Percentiles rank a stretch among this genome's conserved stretches.
Evolutionary conservation across 2,329 filamentous ascomycete genomes (phyloP).

Genomic region (Periconia macrospinosa): DNA sequence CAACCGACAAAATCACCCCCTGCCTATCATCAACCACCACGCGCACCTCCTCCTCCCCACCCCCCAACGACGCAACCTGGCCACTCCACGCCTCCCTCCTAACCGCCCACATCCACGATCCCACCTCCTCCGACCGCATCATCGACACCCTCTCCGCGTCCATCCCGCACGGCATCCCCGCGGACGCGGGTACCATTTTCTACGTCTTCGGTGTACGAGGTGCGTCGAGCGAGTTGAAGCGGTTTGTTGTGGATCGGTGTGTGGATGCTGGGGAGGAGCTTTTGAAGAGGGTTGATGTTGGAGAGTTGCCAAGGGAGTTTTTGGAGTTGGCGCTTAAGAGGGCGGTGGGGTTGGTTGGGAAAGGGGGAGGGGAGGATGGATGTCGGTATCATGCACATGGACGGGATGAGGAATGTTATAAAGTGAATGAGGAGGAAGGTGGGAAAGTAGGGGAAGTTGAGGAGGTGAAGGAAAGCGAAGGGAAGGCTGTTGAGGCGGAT

Average conservation of each 20-base stretch:
- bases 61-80: slow-evolving; percentile 4
- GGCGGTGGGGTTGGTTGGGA: slow-evolving; percentile 3
- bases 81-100: slow-evolving; percentile 14
- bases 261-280: slow-evolving; percentile 3
- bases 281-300: background rate
- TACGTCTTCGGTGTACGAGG: slow-evolving; percentile 11
- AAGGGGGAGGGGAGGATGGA: background rate
- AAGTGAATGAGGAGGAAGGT: too few relatives aligned
- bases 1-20: slow-evolving; percentile 1
- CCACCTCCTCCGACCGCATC: slow-evolving; percentile 14
- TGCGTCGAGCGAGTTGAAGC: slow-evolving; percentile 7
- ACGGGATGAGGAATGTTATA: slow-evolving; percentile 9
- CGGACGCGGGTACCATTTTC: slow-evolving; percentile 14
- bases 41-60: background rate
- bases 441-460: background rate
- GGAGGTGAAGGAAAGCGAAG: background rate
- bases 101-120: slow-evolving; percentile 16
- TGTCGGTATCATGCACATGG: slow-evolving; percentile 18
- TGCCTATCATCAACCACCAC: background rate
- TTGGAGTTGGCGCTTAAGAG: slow-evolving; percentile 5
- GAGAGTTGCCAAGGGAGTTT: slow-evolving; percentile 3
- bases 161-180: slow-evolving; percentile 1
- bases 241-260: slow-evolving; percentile 16
- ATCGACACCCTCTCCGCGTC: slow-evolving; percentile 15
- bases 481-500: background rate